Conservation (phyloP, 352 stramenopile genomes). For the Phytophthora sojae region DNA sequence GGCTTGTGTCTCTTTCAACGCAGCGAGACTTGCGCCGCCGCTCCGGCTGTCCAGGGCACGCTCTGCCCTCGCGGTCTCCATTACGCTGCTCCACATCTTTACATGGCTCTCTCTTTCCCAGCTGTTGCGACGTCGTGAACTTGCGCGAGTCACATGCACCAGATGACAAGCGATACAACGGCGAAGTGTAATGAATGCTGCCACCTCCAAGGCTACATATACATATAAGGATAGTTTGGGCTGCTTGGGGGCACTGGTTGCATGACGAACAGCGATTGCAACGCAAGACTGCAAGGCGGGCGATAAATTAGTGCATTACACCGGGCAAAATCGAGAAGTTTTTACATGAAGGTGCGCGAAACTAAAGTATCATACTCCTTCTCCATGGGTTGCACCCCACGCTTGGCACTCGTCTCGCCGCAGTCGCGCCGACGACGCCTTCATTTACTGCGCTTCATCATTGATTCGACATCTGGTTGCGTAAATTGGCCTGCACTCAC, state of each 20-base stretch:
- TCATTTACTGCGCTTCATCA: slow-evolving; percentile 17
- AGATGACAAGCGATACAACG: not conserved
- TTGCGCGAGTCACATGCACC: not conserved
- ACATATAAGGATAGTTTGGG: too few species aligned
- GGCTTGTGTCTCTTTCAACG: slow-evolving; percentile 24
- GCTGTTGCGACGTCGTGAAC: slow-evolving; percentile 13
- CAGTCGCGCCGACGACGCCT: not conserved
- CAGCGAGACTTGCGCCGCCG: slow-evolving; percentile 12
- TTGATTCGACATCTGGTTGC: slow-evolving; percentile 40
- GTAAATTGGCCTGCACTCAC: slow-evolving; percentile 35
- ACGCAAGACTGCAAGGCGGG: too few species aligned
- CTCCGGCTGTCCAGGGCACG: slow-evolving; percentile 22
- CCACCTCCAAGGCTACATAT: too few species aligned
- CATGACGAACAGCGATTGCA: too few species aligned
- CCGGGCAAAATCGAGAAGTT: slow-evolving; percentile 7
- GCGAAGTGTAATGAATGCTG: too few species aligned
- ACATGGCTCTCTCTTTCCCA: slow-evolving; percentile 29
- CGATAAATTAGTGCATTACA: slow-evolving; percentile 7
- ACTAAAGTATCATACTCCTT: slow-evolving; percentile 14
- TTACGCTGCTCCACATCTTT: slow-evolving; percentile 29
- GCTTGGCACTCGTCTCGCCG: slow-evolving; percentile 1
- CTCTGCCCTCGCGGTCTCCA: slow-evolving; percentile 26
- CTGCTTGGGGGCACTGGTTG: too few species aligned
- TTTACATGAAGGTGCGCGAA: not conserved
- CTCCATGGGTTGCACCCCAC: slow-evolving; percentile 9